A percentile compares a stretch with the other conserved stretches of the same genome.
Conservation (phyloP, 1,139 yeast genomes). For the Geotrichum klebahnii region DNA sequence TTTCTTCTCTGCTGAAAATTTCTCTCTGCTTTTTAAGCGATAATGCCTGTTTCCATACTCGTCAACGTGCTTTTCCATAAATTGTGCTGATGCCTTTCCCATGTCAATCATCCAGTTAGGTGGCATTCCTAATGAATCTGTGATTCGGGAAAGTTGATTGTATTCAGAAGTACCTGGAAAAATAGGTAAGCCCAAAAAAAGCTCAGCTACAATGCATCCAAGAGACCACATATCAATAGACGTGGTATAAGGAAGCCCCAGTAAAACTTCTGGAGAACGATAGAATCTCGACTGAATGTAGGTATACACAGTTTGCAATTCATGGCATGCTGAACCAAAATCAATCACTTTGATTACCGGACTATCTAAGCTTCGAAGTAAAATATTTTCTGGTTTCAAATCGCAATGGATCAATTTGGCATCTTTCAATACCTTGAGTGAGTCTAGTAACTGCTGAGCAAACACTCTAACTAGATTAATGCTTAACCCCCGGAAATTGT, state of each 20-base stretch:
- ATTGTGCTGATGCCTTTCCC: slow-evolving; percentile 78
- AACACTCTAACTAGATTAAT: slow-evolving; percentile 75
- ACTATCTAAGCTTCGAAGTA: slow-evolving; percentile 73
- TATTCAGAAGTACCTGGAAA: slow-evolving; percentile 95
- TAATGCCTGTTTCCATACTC: slow-evolving; percentile 42
- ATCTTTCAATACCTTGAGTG: slow-evolving; percentile 73
- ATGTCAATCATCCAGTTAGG: slow-evolving; percentile 96
- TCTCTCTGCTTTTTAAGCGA: slow-evolving; percentile 53
- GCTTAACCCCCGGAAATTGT: slow-evolving; percentile 86
- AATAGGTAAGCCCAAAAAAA: slow-evolving; percentile 86
- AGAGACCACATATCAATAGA: slow-evolving; percentile 98
- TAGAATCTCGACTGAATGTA: slow-evolving; percentile 94
- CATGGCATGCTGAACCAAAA: slow-evolving; percentile 95
- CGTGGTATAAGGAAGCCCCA: slow-evolving; percentile 82
- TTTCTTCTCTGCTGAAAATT: slow-evolving; percentile 54
- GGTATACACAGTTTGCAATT: slow-evolving; percentile 82
- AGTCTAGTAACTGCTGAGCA: slow-evolving; percentile 74
- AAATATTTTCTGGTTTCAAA: slow-evolving; percentile 89
- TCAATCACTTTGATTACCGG: slow-evolving; percentile 92
- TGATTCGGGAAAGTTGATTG: slow-evolving; percentile 79
- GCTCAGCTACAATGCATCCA: slow-evolving; percentile 93
- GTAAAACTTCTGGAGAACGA: slow-evolving; percentile 89
- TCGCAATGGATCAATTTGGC: slow-evolving; percentile 92
- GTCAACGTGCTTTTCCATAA: slow-evolving; percentile 49
- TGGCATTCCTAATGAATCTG: slow-evolving; percentile 79